Conservation (phyloP, 805 yeast genomes). For the Myxozyma geophila region DNA sequence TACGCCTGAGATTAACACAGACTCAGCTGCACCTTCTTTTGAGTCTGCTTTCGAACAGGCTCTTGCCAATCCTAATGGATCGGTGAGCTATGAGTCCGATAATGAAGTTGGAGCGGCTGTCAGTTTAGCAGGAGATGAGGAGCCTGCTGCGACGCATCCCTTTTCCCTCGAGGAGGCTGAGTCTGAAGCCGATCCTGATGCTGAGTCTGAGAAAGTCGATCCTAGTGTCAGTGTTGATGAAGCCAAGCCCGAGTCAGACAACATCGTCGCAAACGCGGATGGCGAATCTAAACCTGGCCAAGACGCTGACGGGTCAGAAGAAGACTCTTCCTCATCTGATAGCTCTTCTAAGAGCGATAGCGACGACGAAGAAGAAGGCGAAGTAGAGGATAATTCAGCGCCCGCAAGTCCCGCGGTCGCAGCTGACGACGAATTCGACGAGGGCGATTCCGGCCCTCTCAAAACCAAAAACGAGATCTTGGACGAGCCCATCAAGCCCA, state of each 20-base stretch:
- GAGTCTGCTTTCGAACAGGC: background rate
- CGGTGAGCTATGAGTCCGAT: background rate
- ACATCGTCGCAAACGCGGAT: background rate
- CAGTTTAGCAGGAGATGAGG: background rate
- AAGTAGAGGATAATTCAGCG: background rate
- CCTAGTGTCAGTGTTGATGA: background rate
- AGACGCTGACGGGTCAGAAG: background rate
- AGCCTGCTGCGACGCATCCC: conserved; percentile 3
- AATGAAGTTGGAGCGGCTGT: background rate
- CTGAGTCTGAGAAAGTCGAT: background rate
- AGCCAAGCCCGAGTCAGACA: background rate
- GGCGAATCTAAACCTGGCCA: background rate
- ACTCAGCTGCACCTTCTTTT: background rate
- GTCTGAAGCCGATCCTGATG: conserved; percentile 6
- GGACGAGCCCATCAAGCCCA: conserved; percentile 70
- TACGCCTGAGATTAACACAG: too few species aligned
- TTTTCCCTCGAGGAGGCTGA: conserved; percentile 7
- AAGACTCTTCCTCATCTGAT: background rate
- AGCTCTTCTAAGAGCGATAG: conserved; percentile 20
- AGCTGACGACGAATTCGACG: conserved; percentile 40
- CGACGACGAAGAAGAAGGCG: conserved; percentile 25
- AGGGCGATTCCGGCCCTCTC: conserved; percentile 61
- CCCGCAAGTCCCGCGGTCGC: conserved; percentile 1
- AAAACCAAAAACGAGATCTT: conserved; percentile 74
- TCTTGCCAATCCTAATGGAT: background rate